Evolutionary conservation across 202 grass and related monocot genomes (phyloP).

Genomic region (Schoenoplectus tabernaemontani): DNA sequence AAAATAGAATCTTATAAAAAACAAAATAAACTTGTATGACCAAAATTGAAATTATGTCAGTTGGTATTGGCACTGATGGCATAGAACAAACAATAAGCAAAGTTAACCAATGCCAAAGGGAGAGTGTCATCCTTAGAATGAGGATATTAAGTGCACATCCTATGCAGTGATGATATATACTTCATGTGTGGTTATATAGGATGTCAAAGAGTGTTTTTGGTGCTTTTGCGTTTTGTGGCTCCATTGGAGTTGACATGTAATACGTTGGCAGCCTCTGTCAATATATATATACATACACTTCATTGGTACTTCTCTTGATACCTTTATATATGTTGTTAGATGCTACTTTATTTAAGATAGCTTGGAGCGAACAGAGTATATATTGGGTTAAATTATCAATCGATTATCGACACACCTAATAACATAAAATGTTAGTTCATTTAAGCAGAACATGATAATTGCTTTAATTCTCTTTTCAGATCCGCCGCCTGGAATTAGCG

Average conservation of each 20-base stretch:
- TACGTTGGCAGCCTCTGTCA: too few species aligned
- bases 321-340: background rate
- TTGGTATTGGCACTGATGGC: background rate
- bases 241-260: too few species aligned
- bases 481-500: background rate
- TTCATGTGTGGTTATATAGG: too few species aligned
- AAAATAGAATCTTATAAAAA: too few species aligned
- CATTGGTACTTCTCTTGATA: background rate
- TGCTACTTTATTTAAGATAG: background rate
- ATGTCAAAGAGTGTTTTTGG: too few species aligned
- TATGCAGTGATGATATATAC: background rate
- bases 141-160: background rate
- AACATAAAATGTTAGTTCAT: background rate
- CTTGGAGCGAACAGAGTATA: background rate
- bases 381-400: background rate
- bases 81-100: background rate
- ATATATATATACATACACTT: background rate
- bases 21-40: too few species aligned
- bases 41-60: too few species aligned
- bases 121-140: background rate
- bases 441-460: background rate
- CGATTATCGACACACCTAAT: too few species aligned
- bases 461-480: conserved; percentile 2
- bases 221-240: too few species aligned
- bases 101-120: background rate